Conservation (phyloP, 352 stramenopile species). For the Aphanomyces euteiches region DNA sequence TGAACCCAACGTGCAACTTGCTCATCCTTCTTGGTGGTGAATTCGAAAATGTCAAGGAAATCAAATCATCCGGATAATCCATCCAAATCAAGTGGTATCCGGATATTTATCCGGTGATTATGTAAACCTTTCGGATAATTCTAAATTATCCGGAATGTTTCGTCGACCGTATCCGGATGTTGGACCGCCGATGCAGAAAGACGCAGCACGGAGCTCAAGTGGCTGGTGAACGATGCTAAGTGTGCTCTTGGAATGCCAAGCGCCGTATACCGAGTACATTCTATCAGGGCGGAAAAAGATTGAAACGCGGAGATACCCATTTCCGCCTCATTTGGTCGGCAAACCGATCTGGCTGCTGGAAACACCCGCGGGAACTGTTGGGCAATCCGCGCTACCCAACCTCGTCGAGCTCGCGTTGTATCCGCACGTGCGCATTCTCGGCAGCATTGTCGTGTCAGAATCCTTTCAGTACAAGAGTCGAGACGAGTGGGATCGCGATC, state of each 20-base stretch:
- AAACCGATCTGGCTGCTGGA: constrained; percentile 24
- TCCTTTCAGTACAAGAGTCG: constrained; percentile 10
- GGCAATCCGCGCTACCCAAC: constrained; percentile 11
- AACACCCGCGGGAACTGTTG: neutral
- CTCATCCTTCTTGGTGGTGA: neutral
- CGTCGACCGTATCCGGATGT: neutral
- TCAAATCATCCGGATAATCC: neutral
- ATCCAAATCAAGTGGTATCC: neutral
- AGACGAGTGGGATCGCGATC: constrained; percentile 19
- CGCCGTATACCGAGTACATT: constrained; percentile 18
- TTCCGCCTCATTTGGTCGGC: constrained; percentile 17
- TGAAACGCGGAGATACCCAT: constrained; percentile 25
- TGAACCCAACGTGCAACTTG: constrained; percentile 61
- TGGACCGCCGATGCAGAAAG: neutral
- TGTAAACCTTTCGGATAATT: too few species aligned
- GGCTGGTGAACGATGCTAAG: neutral
- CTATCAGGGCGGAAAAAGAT: constrained; percentile 19
- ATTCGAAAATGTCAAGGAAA: neutral
- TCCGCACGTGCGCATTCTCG: constrained; percentile 2
- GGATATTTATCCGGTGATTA: too few species aligned
- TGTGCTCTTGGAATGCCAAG: constrained; percentile 27
- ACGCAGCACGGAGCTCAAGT: neutral
- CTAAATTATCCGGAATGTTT: too few species aligned
- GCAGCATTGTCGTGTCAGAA: neutral
- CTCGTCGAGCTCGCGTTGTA: constrained; percentile 1